A percentile compares a stretch with the other conserved stretches of the same genome.
Evolutionary conservation across 2,329 filamentous ascomycete species (phyloP).

Genomic region (Thelonectria blattea): DNA sequence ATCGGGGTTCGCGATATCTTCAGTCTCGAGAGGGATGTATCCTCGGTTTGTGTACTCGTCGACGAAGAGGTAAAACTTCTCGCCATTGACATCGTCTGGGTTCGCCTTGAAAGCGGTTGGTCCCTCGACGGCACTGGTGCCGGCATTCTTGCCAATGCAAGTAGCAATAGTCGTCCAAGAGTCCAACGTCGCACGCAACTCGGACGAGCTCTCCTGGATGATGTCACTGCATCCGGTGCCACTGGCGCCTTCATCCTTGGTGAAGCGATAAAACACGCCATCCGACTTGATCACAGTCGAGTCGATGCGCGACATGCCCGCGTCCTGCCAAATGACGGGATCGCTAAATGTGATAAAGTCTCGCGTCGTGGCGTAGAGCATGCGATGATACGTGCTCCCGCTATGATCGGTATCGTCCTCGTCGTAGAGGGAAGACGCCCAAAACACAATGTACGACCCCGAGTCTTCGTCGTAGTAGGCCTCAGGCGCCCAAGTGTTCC

Average conservation of each 20-base stretch:
- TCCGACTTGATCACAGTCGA: slow-evolving; percentile 55
- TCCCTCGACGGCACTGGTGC: slow-evolving; percentile 55
- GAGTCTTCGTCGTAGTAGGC: slow-evolving; percentile 55
- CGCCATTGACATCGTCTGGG: slow-evolving; percentile 53
- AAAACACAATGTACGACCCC: slow-evolving; percentile 53
- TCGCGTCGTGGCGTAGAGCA: slow-evolving; percentile 57
- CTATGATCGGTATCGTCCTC: slow-evolving; percentile 49
- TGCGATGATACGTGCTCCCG: slow-evolving; percentile 55
- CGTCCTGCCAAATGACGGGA: slow-evolving; percentile 58
- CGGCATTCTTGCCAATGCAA: slow-evolving; percentile 59
- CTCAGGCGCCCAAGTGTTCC: slow-evolving; percentile 61
- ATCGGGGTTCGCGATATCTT: slow-evolving; percentile 53
- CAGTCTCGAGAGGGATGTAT: slow-evolving; percentile 60
- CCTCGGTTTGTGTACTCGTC: slow-evolving; percentile 59
- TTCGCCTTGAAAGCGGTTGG: slow-evolving; percentile 60
- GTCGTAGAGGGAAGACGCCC: slow-evolving; percentile 52
- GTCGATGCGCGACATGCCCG: slow-evolving; percentile 57
- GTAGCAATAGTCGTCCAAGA: slow-evolving; percentile 52
- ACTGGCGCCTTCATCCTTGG: slow-evolving; percentile 58
- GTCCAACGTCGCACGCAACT: slow-evolving; percentile 47
- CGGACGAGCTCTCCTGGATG: slow-evolving; percentile 56
- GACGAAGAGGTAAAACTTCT: slow-evolving; percentile 62
- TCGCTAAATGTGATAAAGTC: slow-evolving; percentile 58
- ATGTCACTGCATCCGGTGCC: slow-evolving; percentile 60
- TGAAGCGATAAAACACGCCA: slow-evolving; percentile 57